phyloP scores from a whole-genome alignment of 345 rosid species.

The Heritiera littoralis region DNA sequence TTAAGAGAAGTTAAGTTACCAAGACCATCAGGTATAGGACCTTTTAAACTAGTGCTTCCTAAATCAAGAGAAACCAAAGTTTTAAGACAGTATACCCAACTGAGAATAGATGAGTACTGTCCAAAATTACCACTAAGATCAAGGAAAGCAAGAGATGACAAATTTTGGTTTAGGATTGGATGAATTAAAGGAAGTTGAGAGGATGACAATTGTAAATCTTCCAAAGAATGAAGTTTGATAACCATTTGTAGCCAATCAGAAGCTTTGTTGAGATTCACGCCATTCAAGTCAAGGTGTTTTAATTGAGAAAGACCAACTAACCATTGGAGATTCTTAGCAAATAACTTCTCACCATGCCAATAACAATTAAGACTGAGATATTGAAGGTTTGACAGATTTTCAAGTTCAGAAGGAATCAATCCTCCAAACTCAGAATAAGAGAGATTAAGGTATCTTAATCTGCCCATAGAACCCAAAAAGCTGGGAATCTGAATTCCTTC shows the following conservation, averaged over 20 bases:
- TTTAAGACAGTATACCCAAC: conserved; percentile 19
- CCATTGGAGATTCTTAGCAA: conserved; percentile 37
- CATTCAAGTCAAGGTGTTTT: background rate
- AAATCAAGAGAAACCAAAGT: background rate
- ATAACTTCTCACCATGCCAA: conserved; percentile 9
- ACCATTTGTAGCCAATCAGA: conserved; percentile 42
- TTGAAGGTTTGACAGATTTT: conserved; percentile 6
- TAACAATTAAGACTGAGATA: background rate
- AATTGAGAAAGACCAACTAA: conserved; percentile 40
- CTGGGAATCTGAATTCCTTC: too few species aligned
- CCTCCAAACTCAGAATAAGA: conserved; percentile 28
- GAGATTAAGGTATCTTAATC: conserved; percentile 33
- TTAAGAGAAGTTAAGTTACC: too few species aligned
- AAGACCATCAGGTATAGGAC: too few species aligned
- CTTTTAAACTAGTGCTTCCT: too few species aligned
- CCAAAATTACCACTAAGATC: background rate
- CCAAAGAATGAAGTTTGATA: conserved; percentile 33
- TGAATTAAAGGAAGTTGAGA: conserved; percentile 33
- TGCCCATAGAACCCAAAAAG: too few species aligned
- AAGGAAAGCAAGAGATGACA: conserved; percentile 47
- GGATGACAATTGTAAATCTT: conserved; percentile 36
- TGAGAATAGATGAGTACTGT: background rate
- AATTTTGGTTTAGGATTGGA: conserved; percentile 22
- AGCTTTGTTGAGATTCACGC: conserved; percentile 34
- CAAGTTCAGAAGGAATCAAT: conserved; percentile 30